Base-by-base conservation (phyloP, 1,284 basidiomycete species). In the Ganoderma sp. region DNA sequence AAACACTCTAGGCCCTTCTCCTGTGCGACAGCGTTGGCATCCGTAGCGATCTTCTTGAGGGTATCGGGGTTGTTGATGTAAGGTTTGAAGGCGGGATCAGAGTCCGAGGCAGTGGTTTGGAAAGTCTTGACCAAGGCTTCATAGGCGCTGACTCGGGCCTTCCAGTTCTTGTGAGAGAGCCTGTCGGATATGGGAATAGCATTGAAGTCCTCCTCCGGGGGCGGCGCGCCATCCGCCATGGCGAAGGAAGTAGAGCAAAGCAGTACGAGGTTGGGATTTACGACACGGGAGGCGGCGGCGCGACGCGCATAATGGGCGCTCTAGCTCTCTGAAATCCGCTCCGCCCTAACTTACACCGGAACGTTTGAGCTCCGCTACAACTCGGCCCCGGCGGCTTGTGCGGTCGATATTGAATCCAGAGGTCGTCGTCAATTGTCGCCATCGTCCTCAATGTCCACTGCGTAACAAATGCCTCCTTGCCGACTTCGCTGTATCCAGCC, bases 81-180 rank as follows among this genome's bases (percentile, higher is more conserved):
- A 32, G 95, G 94, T 75, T 89, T 90, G 84, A 99, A 99, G 60
- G 94, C 93, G 63, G 96, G 95, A 85, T 99, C 97, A 71, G 89
- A 88, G 78, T 99, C 97, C 62, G 95, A 96, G 72, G 92, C 91
- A 50, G 96, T 95, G 66, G 89, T 91, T 77, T 90, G 90, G 79
- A 97, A 97, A 68, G 87, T 88, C 81, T 93, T 91, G 82, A 92
- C 88, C 71, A 99, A 89, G 58, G 94, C 84, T 80, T 95, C 94
- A 80, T 99, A 99, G 66, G 90, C 98, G 77, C 90, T 95, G 75
- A 98, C 88, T 73, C 97, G 90, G 61, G 98, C 97, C 82, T 99
- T 99, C 97, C 97, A 99, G 78, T 97, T 96, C 87, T 98, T 99
- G 85, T 97, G 95, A 14, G 87, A 82, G 70, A 98, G 89, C 60